Base-by-base conservation (phyloP, 2,329 filamentous ascomycete species). In the Huntiella omanensis region DNA sequence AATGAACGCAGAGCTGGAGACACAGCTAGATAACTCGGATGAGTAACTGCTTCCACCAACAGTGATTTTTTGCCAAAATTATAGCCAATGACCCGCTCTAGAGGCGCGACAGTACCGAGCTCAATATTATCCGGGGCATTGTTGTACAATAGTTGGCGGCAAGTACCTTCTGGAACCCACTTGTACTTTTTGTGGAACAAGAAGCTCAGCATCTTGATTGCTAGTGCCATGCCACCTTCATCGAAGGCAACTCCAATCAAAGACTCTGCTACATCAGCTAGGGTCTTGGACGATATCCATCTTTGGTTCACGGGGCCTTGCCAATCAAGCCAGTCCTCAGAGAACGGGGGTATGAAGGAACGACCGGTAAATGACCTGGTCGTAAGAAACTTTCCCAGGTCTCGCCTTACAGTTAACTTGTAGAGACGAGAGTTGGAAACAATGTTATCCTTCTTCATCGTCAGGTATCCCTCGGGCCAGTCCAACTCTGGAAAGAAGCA, bases 201-300 rank as follows among this genome's bases (percentile, higher is more conserved):
- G 92, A 58, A 52, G 95, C 79, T 1, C 77, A 57, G 3, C 68
- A 65, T 10, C 91, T 68, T 57, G 80, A 86, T 2, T 61, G 54
- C 80, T 52, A 74, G 78, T 0, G 63, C 41, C 11, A 82, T 62
- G 0, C 81, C 81, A 1, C 83, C 81, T 45, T 83, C 72, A 1
- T 81, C 50, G 54, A 73, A 86, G 0, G 81, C 72, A 1, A 77
- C 82, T 1, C 85, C 88, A 15, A 95, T 79, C 0, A 95, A 65
- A 0, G 87, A 74, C 52, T 96, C 88, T 0, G 94, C 71, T 0
- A 95, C 78, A 55, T 96, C 88, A 3, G 88, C 88, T 5, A 95
- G 69, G 0, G 74, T 74, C 57, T 96, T 96, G 1, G 76, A 80
- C 0, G 83, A 80, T 32, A 86, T 56, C 11, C 57, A 55, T 4